A percentile compares a stretch with the other conserved stretches of the same genome.
Evolutionary conservation across 768 basidiomycete genomes (phyloP).

Genomic region (Pisolithus orientalis): DNA sequence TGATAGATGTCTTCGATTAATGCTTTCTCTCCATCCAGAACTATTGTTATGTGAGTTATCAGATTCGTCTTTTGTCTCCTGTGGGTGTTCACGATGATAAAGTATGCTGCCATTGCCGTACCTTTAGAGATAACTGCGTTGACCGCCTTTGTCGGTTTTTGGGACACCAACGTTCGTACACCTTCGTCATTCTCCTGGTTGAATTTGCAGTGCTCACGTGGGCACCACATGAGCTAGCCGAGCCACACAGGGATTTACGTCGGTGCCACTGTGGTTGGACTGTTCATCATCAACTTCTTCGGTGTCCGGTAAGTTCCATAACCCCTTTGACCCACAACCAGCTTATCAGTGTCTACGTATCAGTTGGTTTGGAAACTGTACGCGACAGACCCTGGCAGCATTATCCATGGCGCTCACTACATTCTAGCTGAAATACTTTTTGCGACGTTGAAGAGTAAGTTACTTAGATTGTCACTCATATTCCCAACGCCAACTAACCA

Average conservation of each 20-base stretch:
- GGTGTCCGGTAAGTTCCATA: slow-evolving; percentile 39
- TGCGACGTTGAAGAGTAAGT: slow-evolving; percentile 19
- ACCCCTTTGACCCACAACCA: slow-evolving; percentile 25
- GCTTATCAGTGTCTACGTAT: slow-evolving; percentile 25
- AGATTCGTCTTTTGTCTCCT: not conserved
- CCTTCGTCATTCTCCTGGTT: not conserved
- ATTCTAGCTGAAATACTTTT: slow-evolving; percentile 16
- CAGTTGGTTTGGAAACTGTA: slow-evolving; percentile 19
- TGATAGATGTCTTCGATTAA: not conserved
- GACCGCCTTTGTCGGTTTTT: slow-evolving; percentile 44
- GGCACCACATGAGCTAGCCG: slow-evolving; percentile 14
- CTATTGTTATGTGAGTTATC: slow-evolving; percentile 26
- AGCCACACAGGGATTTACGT: slow-evolving; percentile 37
- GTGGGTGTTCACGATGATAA: not conserved
- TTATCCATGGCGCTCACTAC: slow-evolving; percentile 2
- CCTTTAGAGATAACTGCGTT: slow-evolving; percentile 48
- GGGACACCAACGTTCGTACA: slow-evolving; percentile 31
- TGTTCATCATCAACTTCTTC: slow-evolving; percentile 39
- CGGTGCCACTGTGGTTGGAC: slow-evolving; percentile 31
- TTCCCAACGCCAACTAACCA: not conserved
- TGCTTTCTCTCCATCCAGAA: slow-evolving; percentile 13
- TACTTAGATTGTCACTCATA: not conserved
- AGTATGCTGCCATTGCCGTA: slow-evolving; percentile 32
- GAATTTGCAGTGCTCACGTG: slow-evolving; percentile 16
- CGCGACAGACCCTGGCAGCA: not conserved